Conservation (phyloP, 2,329 filamentous ascomycete genomes). For the Botrytis deweyae region DNA sequence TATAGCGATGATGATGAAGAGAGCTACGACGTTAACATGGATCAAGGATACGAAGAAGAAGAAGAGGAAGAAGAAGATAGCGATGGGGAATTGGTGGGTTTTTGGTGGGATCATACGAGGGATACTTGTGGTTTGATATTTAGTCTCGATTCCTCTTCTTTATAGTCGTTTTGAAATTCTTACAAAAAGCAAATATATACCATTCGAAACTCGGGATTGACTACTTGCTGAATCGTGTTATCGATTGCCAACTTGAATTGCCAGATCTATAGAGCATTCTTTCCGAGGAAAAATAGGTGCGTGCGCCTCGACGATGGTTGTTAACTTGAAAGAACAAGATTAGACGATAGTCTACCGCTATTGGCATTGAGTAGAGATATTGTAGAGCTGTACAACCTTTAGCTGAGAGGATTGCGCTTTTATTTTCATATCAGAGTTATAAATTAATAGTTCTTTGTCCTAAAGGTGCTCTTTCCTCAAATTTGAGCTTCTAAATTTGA, state of each 20-base stretch:
- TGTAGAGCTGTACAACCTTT: rapidly evolving
- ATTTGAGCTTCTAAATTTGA: background rate
- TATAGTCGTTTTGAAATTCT: background rate
- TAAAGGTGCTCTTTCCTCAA: background rate
- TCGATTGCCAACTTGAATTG: background rate
- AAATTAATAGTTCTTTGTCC: background rate
- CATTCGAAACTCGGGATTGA: background rate
- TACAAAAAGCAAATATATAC: background rate
- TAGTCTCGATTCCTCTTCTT: background rate
- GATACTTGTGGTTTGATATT: background rate
- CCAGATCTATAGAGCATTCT: background rate
- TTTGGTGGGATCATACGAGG: background rate
- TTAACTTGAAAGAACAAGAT: background rate
- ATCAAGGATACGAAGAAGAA: background rate
- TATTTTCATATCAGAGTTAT: background rate
- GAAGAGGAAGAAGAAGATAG: background rate
- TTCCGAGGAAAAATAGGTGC: background rate
- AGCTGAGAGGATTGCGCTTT: too few relatives aligned
- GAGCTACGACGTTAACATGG: too few relatives aligned
- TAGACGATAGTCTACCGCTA: background rate
- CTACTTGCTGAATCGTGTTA: too few relatives aligned
- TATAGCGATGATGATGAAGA: background rate
- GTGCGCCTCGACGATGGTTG: background rate
- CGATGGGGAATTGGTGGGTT: background rate
- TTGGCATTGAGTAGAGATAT: background rate